Evolutionary conservation across 495 filamentous ascomycete genomes (phyloP).

Genomic region (Stereocaulon alpinum): DNA sequence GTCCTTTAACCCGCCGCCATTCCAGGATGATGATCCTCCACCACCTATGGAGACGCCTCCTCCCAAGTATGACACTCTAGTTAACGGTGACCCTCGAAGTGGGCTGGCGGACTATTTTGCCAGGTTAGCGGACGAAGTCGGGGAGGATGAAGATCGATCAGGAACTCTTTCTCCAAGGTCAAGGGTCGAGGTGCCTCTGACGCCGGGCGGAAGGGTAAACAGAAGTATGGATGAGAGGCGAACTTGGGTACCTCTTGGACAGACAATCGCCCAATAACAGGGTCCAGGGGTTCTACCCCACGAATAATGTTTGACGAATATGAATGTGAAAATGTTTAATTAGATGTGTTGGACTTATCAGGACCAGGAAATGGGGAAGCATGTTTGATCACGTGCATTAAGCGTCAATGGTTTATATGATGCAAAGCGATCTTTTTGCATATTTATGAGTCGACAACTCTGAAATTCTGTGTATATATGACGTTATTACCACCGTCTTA

Average conservation of each 20-base stretch:
- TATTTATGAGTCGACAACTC: too few relatives aligned
- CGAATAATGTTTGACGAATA: background rate
- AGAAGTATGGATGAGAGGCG: slow-evolving; percentile 57
- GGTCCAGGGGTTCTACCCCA: background rate
- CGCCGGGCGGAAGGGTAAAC: slow-evolving; percentile 56
- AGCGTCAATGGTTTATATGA: too few relatives aligned
- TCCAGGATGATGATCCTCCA: slow-evolving; percentile 80
- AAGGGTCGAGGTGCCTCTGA: slow-evolving; percentile 55
- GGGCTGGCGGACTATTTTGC: slow-evolving; percentile 88
- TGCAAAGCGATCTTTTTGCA: too few relatives aligned
- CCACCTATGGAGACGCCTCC: slow-evolving; percentile 77
- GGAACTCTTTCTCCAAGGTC: slow-evolving; percentile 18
- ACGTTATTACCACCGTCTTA: too few relatives aligned
- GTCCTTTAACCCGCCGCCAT: slow-evolving; percentile 82
- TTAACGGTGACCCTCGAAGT: slow-evolving; percentile 62
- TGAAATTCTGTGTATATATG: too few relatives aligned
- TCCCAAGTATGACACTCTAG: slow-evolving; percentile 74
- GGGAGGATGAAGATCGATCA: slow-evolving; percentile 43
- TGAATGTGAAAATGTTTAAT: background rate
- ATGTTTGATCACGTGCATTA: background rate
- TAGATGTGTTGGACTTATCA: background rate
- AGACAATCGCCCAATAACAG: slow-evolving; percentile 27
- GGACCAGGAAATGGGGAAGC: background rate
- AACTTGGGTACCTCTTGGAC: slow-evolving; percentile 43
- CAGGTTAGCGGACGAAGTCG: slow-evolving; percentile 50